These are phyloP conservation scores for Phoma sp. DNA, from an alignment of 2,329 filamentous ascomycete species.

Conservation along the genomic window DNA sequence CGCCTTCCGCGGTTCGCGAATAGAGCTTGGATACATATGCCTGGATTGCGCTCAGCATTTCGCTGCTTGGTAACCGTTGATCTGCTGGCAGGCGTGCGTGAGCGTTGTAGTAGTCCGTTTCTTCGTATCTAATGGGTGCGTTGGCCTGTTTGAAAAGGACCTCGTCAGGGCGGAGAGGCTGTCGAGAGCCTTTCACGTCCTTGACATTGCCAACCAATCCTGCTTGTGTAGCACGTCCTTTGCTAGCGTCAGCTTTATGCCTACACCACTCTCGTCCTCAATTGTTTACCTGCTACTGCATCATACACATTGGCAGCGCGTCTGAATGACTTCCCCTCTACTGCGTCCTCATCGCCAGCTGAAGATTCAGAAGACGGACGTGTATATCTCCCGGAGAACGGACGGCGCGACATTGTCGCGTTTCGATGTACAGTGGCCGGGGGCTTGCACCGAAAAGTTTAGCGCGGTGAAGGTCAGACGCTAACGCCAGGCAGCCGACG, in stretches of 20 bases:
- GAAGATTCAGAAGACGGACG: constrained; percentile 22
- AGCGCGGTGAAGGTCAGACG: constrained; percentile 14
- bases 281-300: constrained; percentile 69
- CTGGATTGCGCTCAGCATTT: constrained; percentile 74
- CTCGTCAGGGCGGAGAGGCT: constrained; percentile 70
- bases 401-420: constrained; percentile 18
- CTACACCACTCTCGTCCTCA: not conserved
- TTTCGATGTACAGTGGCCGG: not conserved
- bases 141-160: constrained; percentile 71
- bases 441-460: constrained; percentile 13
- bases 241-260: constrained; percentile 11
- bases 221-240: constrained; percentile 25
- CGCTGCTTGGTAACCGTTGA: constrained; percentile 68
- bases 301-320: constrained; percentile 70
- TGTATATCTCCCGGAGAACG: constrained; percentile 3
- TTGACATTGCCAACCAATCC: constrained; percentile 57
- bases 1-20: constrained; percentile 35
- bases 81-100: constrained; percentile 63
- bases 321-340: constrained; percentile 24
- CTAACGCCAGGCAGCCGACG: constrained; percentile 17
- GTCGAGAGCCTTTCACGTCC: constrained; percentile 38
- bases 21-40: constrained; percentile 74
- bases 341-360: constrained; percentile 17
- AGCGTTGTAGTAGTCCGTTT: constrained; percentile 75
- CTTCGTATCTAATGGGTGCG: constrained; percentile 72